Conservation (phyloP, 768 basidiomycete species). For the Kwoniella pini region DNA sequence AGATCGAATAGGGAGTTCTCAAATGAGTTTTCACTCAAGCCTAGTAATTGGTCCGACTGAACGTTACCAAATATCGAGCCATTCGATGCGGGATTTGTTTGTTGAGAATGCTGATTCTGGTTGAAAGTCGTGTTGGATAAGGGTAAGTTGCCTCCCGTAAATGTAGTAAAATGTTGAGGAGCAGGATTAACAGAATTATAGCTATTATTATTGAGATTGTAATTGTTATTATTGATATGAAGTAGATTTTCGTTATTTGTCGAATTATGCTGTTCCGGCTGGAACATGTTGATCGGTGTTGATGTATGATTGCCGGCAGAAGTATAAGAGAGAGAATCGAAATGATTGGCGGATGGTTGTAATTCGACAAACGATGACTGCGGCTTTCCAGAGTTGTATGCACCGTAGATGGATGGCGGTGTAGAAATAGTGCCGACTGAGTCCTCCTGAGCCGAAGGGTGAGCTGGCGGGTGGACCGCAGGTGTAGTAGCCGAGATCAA, state of each 20-base stretch:
- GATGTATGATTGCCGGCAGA: too few relatives aligned
- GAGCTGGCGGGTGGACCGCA: not conserved
- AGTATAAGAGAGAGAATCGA: too few relatives aligned
- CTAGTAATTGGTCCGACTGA: not conserved
- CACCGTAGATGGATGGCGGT: not conserved
- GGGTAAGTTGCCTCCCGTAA: constrained; percentile 6
- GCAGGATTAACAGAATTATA: not conserved
- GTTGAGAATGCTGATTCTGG: not conserved
- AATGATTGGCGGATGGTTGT: too few relatives aligned
- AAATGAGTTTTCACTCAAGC: not conserved
- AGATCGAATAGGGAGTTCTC: constrained; percentile 16
- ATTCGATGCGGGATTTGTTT: not conserved
- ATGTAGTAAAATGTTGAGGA: not conserved
- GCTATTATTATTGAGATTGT: not conserved
- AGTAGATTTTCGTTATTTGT: too few relatives aligned
- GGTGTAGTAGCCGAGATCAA: constrained; percentile 4
- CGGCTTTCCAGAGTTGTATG: not conserved
- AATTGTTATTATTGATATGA: not conserved
- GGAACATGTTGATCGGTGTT: too few relatives aligned
- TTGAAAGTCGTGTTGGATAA: not conserved
- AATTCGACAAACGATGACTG: too few relatives aligned
- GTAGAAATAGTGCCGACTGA: not conserved
- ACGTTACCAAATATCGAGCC: too few relatives aligned
- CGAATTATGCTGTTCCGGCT: too few relatives aligned
- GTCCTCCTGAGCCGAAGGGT: not conserved